Evolutionary conservation across 371 early-diverging fungal species (phyloP).

Genomic region (Conidiobolus incongruus): DNA sequence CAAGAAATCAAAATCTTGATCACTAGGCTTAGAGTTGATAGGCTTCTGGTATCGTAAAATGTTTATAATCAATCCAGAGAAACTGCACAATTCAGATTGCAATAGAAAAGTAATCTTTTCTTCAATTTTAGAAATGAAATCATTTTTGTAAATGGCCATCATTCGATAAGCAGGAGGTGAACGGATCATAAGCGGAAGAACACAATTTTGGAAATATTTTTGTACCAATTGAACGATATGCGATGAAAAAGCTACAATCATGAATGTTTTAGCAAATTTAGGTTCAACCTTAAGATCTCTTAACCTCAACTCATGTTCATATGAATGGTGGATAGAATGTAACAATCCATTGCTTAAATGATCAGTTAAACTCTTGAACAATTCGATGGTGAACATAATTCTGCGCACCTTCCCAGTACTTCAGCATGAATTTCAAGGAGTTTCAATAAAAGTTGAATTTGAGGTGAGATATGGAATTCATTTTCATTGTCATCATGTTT

Average conservation of each 20-base stretch:
- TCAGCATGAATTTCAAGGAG: slow-evolving; percentile 60
- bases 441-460: no score
- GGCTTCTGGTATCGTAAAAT: slow-evolving; percentile 39
- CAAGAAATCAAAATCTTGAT: slow-evolving; percentile 56
- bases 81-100: slow-evolving; percentile 38
- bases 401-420: slow-evolving; percentile 56
- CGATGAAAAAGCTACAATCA: slow-evolving; percentile 39
- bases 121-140: slow-evolving; percentile 58
- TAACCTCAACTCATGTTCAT: no score
- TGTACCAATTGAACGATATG: slow-evolving; percentile 63
- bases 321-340: no score
- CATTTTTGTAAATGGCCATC: slow-evolving; percentile 59
- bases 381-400: slow-evolving; percentile 43
- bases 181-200: slow-evolving; percentile 45
- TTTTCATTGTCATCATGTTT: neutral
- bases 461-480: neutral
- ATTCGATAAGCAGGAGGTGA: slow-evolving; percentile 70
- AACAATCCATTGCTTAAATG: no score
- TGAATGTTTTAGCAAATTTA: no score
- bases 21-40: slow-evolving; percentile 58
- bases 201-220: slow-evolving; percentile 63
- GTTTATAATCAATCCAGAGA: slow-evolving; percentile 26
- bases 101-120: slow-evolving; percentile 44
- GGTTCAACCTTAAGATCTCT: no score
- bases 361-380: no score